phyloP scores from a whole-genome alignment of 768 basidiomycete genomes.

The Boletus fagicola region DNA sequence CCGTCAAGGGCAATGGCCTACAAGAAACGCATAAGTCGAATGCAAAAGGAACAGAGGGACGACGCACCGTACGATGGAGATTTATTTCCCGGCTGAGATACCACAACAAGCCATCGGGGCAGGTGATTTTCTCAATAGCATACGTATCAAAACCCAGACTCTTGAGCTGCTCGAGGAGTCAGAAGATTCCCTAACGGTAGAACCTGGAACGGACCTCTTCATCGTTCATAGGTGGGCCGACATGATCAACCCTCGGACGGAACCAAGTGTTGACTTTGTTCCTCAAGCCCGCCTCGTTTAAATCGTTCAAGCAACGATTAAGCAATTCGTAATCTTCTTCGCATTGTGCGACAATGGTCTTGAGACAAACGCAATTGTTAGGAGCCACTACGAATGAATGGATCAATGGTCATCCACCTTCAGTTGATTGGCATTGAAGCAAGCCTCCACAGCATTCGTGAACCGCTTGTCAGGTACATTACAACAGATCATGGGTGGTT shows the following conservation, averaged over 20 bases:
- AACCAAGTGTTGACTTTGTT: slow-evolving; percentile 67
- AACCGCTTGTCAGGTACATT: slow-evolving; percentile 62
- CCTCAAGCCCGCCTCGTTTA: slow-evolving; percentile 48
- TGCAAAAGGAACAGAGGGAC: background rate
- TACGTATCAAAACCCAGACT: slow-evolving; percentile 74
- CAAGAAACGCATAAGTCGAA: background rate
- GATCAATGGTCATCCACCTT: slow-evolving; percentile 46
- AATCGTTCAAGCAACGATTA: slow-evolving; percentile 67
- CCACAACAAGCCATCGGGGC: slow-evolving; percentile 69
- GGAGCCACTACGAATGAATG: background rate
- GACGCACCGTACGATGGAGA: slow-evolving; percentile 71
- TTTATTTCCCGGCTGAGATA: slow-evolving; percentile 63
- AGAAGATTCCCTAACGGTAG: background rate
- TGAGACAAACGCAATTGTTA: background rate
- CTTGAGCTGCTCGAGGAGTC: slow-evolving; percentile 46
- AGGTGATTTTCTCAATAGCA: slow-evolving; percentile 77
- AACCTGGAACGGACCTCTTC: slow-evolving; percentile 52
- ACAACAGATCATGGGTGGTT: slow-evolving; percentile 77
- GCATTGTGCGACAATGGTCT: slow-evolving; percentile 87
- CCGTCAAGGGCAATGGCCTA: slow-evolving; percentile 63
- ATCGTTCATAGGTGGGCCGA: slow-evolving; percentile 51
- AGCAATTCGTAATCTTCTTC: slow-evolving; percentile 77
- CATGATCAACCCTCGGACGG: slow-evolving; percentile 42
- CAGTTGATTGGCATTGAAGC: slow-evolving; percentile 57
- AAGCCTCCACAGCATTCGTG: slow-evolving; percentile 71